These are phyloP conservation scores for Epichloe brachyelytri DNA, from an alignment of 2,329 filamentous ascomycete species.

Conservation along the genomic window DNA sequence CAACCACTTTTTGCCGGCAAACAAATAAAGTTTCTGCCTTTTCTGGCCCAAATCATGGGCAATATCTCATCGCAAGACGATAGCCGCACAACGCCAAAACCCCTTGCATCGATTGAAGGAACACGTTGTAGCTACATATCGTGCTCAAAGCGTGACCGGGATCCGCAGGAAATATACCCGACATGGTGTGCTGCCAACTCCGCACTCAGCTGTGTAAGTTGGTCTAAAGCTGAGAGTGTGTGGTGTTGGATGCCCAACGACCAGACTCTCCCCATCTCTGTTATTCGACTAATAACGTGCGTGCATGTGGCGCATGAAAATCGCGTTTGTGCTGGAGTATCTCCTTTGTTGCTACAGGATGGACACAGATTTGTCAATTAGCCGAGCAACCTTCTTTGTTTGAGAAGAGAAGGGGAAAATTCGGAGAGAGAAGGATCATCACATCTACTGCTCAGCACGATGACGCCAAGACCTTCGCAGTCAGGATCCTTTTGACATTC, in stretches of 20 bases:
- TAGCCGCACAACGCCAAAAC: neutral
- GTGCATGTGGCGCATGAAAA: neutral
- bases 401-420: neutral
- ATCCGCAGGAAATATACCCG: neutral
- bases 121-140: neutral
- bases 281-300: no score
- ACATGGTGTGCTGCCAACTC: neutral
- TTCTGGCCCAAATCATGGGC: neutral
- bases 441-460: neutral
- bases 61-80: neutral
- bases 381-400: neutral
- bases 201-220: neutral
- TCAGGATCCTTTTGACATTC: neutral
- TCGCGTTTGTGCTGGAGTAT: neutral
- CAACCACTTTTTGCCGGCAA: neutral
- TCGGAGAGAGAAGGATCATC: no score
- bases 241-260: constrained; percentile 2
- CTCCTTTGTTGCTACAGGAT: neutral
- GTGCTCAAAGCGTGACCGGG: neutral
- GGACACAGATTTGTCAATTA: neutral
- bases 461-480: neutral
- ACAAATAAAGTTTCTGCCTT: neutral
- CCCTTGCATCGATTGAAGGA: neutral
- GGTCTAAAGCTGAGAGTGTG: neutral
- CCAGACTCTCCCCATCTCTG: neutral